phyloP scores from a whole-genome alignment of 352 stramenopile genomes.

The Pythium scleroteichum region DNA sequence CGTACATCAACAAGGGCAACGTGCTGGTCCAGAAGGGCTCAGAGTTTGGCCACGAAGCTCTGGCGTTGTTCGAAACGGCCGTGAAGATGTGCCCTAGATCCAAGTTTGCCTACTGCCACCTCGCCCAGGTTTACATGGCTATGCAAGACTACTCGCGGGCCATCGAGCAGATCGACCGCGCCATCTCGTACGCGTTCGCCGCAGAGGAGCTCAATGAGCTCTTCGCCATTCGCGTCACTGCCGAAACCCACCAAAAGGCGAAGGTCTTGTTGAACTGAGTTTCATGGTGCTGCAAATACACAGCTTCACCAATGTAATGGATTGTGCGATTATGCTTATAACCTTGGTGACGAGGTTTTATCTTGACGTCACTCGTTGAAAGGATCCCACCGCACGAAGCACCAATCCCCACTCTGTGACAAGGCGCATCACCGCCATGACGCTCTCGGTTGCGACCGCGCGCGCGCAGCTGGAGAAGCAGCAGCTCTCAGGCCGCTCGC shows the following conservation, averaged over 20 bases:
- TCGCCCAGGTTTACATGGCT: conserved; percentile 85
- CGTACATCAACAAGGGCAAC: conserved; percentile 87
- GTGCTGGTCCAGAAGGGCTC: conserved; percentile 75
- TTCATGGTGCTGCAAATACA: not conserved
- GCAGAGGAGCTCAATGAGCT: conserved; percentile 78
- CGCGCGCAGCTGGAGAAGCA: conserved; percentile 61
- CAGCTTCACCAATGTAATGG: no score
- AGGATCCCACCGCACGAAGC: conserved; percentile 9
- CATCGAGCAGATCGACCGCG: conserved; percentile 82
- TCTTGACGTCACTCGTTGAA: conserved; percentile 13
- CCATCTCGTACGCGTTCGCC: conserved; percentile 71
- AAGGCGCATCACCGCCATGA: conserved; percentile 43
- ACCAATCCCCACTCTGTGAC: conserved; percentile 20
- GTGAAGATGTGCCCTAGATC: conserved; percentile 77
- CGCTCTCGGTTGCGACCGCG: conserved; percentile 75
- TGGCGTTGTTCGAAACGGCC: conserved; percentile 75
- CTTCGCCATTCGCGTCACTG: conserved; percentile 76
- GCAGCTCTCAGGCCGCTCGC: conserved; percentile 25
- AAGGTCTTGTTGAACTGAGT: conserved; percentile 62
- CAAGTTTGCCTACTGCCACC: conserved; percentile 83
- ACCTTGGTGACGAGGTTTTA: conserved; percentile 13
- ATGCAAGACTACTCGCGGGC: conserved; percentile 81
- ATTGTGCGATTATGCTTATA: not conserved
- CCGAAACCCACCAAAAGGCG: conserved; percentile 73
- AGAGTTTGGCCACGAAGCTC: conserved; percentile 67